Evolutionary conservation across 176 grass and related monocot genomes (phyloP).

Genomic region (Carex littledalei): DNA sequence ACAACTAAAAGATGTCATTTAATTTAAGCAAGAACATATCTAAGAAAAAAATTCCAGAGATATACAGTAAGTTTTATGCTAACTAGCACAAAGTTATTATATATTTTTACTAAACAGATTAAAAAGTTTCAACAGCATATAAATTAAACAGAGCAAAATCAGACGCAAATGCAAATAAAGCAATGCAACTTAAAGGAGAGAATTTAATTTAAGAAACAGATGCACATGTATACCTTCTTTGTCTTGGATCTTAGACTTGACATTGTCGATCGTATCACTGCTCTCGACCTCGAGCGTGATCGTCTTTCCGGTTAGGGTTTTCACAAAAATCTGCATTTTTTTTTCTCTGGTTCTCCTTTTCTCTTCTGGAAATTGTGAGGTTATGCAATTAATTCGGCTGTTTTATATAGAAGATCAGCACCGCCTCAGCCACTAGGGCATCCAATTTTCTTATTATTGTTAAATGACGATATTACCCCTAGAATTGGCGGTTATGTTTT

Average conservation of each 20-base stretch:
- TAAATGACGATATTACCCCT: slow-evolving; percentile 3
- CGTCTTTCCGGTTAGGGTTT: neutral
- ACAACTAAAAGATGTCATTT: neutral
- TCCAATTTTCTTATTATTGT: neutral
- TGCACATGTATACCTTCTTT: slow-evolving; percentile 28
- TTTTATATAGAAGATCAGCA: neutral
- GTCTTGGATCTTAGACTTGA: slow-evolving; percentile 21
- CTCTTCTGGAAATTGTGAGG: neutral
- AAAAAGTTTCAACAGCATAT: neutral
- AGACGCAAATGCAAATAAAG: neutral
- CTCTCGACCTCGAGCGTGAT: neutral
- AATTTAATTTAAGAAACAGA: neutral
- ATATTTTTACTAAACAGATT: too few relatives aligned
- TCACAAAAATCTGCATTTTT: slow-evolving; percentile 29
- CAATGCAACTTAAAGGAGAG: neutral
- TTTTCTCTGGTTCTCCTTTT: neutral
- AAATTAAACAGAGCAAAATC: neutral
- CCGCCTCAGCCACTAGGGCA: neutral
- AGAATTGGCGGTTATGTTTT: neutral
- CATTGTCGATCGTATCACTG: slow-evolving; percentile 39
- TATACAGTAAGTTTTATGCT: neutral
- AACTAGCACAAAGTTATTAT: too few relatives aligned
- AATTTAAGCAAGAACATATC: neutral
- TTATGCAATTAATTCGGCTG: neutral
- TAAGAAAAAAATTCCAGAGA: neutral